Percentiles rank a stretch among this genome's conserved stretches.
phyloP scores from a whole-genome alignment of 306 rosid species.

The Pachyrhizus erosus region DNA sequence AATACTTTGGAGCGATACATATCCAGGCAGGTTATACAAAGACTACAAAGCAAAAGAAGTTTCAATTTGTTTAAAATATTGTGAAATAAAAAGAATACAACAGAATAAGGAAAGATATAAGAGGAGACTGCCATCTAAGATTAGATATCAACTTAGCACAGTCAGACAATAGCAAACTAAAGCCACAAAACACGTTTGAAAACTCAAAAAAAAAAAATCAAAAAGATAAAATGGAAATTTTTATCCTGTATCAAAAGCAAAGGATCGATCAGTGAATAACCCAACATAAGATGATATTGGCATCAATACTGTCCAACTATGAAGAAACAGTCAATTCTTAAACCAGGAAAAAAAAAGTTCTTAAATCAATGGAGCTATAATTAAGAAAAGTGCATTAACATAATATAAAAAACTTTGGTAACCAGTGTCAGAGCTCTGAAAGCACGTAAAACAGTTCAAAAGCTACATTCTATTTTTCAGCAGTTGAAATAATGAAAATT shows the following conservation, averaged over 20 bases:
- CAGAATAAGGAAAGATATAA: background rate
- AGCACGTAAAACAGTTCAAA: background rate
- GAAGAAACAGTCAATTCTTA: background rate
- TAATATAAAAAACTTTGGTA: background rate
- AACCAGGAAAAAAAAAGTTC: background rate
- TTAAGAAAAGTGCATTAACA: background rate
- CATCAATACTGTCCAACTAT: background rate
- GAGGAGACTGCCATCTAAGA: background rate
- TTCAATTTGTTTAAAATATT: background rate
- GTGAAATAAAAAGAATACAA: background rate
- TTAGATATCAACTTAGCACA: background rate
- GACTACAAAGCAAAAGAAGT: constrained; percentile 28
- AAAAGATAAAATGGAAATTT: background rate
- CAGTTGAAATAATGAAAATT: background rate
- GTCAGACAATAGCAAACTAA: background rate
- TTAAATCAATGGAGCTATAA: background rate
- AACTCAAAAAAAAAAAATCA: background rate
- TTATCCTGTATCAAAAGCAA: background rate
- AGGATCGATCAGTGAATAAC: background rate
- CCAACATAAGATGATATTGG: background rate
- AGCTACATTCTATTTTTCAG: background rate
- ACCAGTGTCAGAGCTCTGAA: background rate
- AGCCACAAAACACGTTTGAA: background rate
- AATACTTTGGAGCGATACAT: constrained; percentile 11
- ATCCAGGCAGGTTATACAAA: constrained; percentile 2